Base-by-base conservation (phyloP, 257 asterid species). In the Capsicum pubescens region DNA sequence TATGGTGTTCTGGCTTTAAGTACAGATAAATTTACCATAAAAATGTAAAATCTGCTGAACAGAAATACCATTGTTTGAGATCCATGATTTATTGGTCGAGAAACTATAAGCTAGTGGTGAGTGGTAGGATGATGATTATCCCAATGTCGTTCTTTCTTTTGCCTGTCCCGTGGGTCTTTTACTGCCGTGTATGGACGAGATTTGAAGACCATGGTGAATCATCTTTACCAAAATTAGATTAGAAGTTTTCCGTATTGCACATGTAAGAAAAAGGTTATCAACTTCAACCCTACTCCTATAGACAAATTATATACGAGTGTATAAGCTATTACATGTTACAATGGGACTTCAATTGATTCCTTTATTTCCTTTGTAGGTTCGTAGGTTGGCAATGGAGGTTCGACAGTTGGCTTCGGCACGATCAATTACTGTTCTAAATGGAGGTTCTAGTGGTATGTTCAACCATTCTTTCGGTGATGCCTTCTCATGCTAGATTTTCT, bases 371-470 rank as follows among this genome's bases (percentile, higher is more conserved):
- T n/a, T 86, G 63, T 88, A 95, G 98, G 91, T 95, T 84, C 95
- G 92, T 52, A 91, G 93, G 68, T 90, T 95, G 83, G 91, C 97
- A 35, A 89, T 89, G 93, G 98, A 95, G 88, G 89, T 95, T 84
- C 91, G 93, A 56, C 92, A 86, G 48, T 61, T 93, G 90, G 92
- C 90, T 87, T 90, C 94, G 5, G 83, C 90, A 55, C 89, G 90
- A 84, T 93, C 91, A 88, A 89, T 94, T 68, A 89, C 93, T 82
- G 92, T 94, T 88, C 85, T 93, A 46, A 92, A 84, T 87, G 98
- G 98, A 83, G 85, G 70, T 88, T 87, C 98, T 66, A 88, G 92
- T 88, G 90, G 90, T 88, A 70, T 14, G 17, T 42, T 83, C 56
- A 21, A 14, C 7, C 16, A 32, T 58, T 5, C 46, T 52, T 50